Evolutionary conservation across 164 flowering plant genomes (phyloP), one percentile per base, ranked within the genome.

Genomic region (Vitis riparia): DNA sequence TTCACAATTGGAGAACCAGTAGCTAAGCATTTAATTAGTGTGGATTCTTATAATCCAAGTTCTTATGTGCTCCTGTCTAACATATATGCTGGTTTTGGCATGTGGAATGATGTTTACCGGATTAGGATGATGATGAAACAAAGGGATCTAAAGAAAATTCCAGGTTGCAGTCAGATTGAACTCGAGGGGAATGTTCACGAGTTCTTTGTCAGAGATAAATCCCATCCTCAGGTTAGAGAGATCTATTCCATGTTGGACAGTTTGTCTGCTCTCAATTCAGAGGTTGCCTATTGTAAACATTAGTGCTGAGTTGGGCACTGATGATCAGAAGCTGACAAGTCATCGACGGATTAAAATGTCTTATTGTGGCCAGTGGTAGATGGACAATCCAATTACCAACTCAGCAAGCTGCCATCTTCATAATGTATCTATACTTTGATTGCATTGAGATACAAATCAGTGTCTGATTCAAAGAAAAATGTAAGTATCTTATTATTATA

Each of bases 81-180:
- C 70, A 72, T 88, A 55, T 89, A 83, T 80, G 89, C 92, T 7
- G 73, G 81, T 56, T 74, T 70, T 57, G 81, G 84, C 11, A 77
- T 77, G 78, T 91, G 97, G 97, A 72, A 74, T 58, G 79, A 82
- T 68, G 91, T 74, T 61, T 71, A 70, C 3, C 74, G 69, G 69
- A 73, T 89, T 51, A 80, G 90, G 72, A 71, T 27, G 50, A 66
- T 70, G 71, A 88, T 91, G 94, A 84, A 76, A 69, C 75, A 82
- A 44, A 78, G 68, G 29, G 78, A 77, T 5, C 32, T 89, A 3
- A 67, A 74, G 71, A 89, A 86, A 78, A 53, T 79, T 66, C 92
- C 91, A 9, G 97, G 94, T 44, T 83, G 87, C 71, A 91, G 97
- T 69, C 84, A 85, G 84, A 84, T 91, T 68, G 92, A 85, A 63